A percentile compares a stretch with the other conserved stretches of the same genome.
phyloP scores from a whole-genome alignment of 805 yeast species.

The Scheffersomyces amazonensis region DNA sequence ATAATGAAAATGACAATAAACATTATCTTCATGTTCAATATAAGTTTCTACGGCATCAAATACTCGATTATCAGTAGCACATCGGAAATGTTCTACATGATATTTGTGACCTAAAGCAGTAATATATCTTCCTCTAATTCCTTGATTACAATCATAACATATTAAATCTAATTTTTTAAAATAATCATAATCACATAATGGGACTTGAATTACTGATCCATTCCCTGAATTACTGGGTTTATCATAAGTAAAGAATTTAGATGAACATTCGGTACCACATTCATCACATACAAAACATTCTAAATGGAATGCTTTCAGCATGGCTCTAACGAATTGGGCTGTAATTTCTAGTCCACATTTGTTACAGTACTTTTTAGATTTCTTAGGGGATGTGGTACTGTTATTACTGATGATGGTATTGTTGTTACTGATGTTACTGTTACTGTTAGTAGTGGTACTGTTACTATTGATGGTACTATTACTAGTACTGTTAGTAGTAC shows the following conservation, averaged over 20 bases:
- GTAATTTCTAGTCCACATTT: conserved; percentile 37
- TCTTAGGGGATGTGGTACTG: too few relatives aligned
- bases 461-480: too few relatives aligned
- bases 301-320: conserved; percentile 76
- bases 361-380: conserved; percentile 26
- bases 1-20: conserved; percentile 91
- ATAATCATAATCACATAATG: conserved; percentile 88
- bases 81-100: conserved; percentile 93
- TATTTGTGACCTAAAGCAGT: conserved; percentile 90
- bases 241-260: conserved; percentile 79
- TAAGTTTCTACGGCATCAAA: conserved; percentile 92
- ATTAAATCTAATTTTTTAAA: conserved; percentile 80
- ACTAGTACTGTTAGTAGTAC: too few relatives aligned
- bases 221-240: conserved; percentile 44
- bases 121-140: conserved; percentile 88
- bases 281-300: conserved; percentile 85
- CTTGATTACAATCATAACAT: conserved; percentile 83
- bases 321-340: conserved; percentile 83
- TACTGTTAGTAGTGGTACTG: too few relatives aligned
- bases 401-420: conserved; percentile 2
- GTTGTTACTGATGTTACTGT: not conserved
- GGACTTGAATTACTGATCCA: conserved; percentile 26
- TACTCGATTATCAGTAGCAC: conserved; percentile 79
- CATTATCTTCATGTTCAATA: conserved; percentile 77
- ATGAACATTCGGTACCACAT: conserved; percentile 77